A percentile compares a stretch with the other conserved stretches of the same genome.
These are phyloP conservation scores for Pythium rhizo-oryzae DNA, from an alignment of 352 stramenopile genomes.

Conservation along the genomic window DNA sequence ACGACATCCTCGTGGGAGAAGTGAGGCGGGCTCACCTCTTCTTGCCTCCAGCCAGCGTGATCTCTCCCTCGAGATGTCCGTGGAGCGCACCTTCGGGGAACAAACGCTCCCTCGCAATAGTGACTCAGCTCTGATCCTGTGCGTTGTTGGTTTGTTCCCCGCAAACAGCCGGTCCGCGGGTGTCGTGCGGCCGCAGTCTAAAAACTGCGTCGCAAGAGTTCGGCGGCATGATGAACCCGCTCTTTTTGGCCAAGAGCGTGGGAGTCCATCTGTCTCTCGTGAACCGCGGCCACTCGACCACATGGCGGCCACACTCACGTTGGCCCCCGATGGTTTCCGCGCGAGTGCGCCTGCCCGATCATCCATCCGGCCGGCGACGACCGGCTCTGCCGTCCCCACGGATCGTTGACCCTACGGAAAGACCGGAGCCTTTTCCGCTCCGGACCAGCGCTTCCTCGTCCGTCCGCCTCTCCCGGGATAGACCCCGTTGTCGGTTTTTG, in stretches of 20 bases:
- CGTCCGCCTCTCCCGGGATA: background rate
- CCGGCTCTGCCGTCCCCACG: slow-evolving; percentile 7
- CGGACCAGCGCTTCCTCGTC: too few species aligned
- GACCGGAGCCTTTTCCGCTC: background rate
- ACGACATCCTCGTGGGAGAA: background rate
- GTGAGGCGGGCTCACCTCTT: background rate
- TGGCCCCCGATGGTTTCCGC: background rate
- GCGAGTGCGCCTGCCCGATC: background rate
- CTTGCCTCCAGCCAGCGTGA: background rate
- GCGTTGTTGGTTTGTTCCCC: background rate
- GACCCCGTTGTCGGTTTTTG: background rate
- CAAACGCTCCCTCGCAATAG: background rate
- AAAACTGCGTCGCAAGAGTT: background rate
- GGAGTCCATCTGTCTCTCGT: background rate
- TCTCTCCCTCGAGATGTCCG: background rate
- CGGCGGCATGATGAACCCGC: background rate
- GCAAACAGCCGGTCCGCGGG: background rate
- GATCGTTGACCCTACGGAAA: background rate
- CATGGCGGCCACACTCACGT: background rate
- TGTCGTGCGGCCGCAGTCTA: background rate
- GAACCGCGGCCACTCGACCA: background rate
- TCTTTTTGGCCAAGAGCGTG: background rate
- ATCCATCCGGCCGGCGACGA: slow-evolving; percentile 4
- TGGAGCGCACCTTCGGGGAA: too few species aligned
- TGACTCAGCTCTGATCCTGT: background rate